Conservation (phyloP, 192 early-diverging fungal genomes). For the Pilaira anomala region DNA sequence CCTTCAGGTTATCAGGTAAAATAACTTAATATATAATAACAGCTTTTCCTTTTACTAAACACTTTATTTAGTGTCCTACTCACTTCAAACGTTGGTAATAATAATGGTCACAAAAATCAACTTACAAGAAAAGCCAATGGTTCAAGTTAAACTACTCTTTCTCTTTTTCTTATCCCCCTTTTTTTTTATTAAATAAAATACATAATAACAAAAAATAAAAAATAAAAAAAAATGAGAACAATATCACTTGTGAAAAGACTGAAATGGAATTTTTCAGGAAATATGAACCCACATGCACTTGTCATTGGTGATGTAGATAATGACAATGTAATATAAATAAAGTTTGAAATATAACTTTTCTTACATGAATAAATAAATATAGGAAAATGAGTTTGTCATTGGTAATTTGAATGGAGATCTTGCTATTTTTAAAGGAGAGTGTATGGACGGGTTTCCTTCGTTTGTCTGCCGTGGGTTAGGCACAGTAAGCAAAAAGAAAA, state of each 20-base stretch:
- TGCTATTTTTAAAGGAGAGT: conserved; percentile 54
- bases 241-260: conserved; percentile 55
- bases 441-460: conserved; percentile 39
- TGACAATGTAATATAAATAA: conserved; percentile 40
- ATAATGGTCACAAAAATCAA: too few relatives aligned
- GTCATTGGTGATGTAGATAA: conserved; percentile 58
- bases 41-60: background rate
- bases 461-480: conserved; percentile 49
- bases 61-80: conserved; percentile 32
- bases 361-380: background rate
- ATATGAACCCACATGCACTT: conserved; percentile 58
- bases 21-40: background rate
- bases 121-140: too few relatives aligned
- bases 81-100: conserved; percentile 40
- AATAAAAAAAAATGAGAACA: conserved; percentile 32
- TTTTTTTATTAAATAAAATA: too few relatives aligned
- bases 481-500: too few relatives aligned
- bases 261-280: conserved; percentile 51
- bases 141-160: too few relatives aligned
- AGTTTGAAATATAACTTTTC: background rate
- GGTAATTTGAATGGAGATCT: conserved; percentile 57
- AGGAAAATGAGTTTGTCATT: conserved; percentile 62
- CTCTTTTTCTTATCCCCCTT: too few relatives aligned
- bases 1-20: conserved; percentile 69
- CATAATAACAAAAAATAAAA: too few relatives aligned